Evolutionary conservation across 1,284 basidiomycete species (phyloP).

Genomic region (Cryptococcus floricola): DNA sequence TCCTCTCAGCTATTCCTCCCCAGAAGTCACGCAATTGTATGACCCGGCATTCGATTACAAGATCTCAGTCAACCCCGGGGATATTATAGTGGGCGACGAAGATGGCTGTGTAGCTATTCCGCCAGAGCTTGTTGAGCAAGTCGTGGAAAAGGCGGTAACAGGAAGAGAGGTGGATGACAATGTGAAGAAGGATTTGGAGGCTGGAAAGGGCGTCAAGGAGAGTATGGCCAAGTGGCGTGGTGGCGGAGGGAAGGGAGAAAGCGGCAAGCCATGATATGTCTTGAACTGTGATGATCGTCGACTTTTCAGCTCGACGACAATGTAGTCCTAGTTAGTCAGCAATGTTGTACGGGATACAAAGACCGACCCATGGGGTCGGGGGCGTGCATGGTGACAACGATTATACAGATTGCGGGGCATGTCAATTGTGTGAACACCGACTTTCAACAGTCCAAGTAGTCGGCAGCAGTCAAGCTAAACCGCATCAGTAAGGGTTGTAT

Average conservation of each 20-base stretch:
- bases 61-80: slow-evolving; percentile 66
- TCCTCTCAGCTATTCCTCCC: not conserved
- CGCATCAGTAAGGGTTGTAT: not conserved
- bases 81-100: slow-evolving; percentile 78
- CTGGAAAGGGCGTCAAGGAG: slow-evolving; percentile 32
- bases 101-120: slow-evolving; percentile 88
- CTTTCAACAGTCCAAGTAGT: slow-evolving; percentile 45
- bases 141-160: slow-evolving; percentile 17
- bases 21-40: not conserved
- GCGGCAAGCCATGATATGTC: slow-evolving; percentile 68
- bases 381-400: not conserved
- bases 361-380: not conserved
- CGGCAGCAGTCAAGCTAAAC: slow-evolving; percentile 48
- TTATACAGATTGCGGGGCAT: not conserved
- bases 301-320: not conserved
- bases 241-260: slow-evolving; percentile 63
- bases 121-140: slow-evolving; percentile 53
- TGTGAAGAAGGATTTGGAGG: slow-evolving; percentile 33
- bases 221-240: slow-evolving; percentile 52
- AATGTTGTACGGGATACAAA: not conserved
- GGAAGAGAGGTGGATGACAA: slow-evolving; percentile 18
- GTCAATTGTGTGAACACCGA: slow-evolving; percentile 48
- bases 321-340: not conserved
- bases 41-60: slow-evolving; percentile 7
- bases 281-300: not conserved